phyloP scores from a whole-genome alignment of 2,329 filamentous ascomycete species.

The Aspergillus ochraceoroseus region DNA sequence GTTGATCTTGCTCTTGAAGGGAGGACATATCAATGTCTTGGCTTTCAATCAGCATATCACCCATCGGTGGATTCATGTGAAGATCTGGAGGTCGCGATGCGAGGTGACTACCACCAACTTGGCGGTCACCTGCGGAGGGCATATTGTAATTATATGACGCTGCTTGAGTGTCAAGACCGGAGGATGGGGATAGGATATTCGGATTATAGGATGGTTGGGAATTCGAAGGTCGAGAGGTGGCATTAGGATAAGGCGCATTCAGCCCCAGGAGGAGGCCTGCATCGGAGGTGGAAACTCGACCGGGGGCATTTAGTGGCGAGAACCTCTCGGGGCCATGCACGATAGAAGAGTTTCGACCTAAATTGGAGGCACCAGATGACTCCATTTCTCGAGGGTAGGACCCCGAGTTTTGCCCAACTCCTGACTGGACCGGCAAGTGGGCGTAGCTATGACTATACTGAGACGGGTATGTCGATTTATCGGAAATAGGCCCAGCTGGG shows the following conservation, averaged over 20 bases:
- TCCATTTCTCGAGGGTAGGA: conserved; percentile 34
- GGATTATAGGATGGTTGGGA: conserved; percentile 26
- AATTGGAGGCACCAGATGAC: conserved; percentile 25
- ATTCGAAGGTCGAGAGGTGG: conserved; percentile 18
- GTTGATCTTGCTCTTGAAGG: conserved; percentile 44
- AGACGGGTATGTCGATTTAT: conserved; percentile 29
- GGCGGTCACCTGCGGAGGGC: conserved; percentile 18
- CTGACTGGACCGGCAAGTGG: conserved; percentile 22
- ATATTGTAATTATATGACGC: conserved; percentile 25
- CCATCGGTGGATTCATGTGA: conserved; percentile 18
- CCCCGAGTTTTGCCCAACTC: conserved; percentile 18
- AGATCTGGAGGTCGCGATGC: conserved; percentile 22
- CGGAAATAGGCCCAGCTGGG: conserved; percentile 23
- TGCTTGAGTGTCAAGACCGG: conserved; percentile 20
- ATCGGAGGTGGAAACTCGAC: conserved; percentile 34
- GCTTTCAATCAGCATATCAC: conserved; percentile 64
- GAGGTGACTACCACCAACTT: conserved; percentile 15
- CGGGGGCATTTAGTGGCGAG: conserved; percentile 39
- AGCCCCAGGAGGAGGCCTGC: conserved; percentile 47
- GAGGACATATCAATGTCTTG: conserved; percentile 71
- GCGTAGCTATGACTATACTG: conserved; percentile 32
- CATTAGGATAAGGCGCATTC: conserved; percentile 42
- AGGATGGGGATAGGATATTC: conserved; percentile 17
- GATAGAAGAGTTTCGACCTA: conserved; percentile 21
- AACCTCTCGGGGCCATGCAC: conserved; percentile 24